Evolutionary conservation across 192 early-diverging fungal genomes (phyloP), one percentile per base, ranked within the genome.

Genomic region (Thamnidium elegans): DNA sequence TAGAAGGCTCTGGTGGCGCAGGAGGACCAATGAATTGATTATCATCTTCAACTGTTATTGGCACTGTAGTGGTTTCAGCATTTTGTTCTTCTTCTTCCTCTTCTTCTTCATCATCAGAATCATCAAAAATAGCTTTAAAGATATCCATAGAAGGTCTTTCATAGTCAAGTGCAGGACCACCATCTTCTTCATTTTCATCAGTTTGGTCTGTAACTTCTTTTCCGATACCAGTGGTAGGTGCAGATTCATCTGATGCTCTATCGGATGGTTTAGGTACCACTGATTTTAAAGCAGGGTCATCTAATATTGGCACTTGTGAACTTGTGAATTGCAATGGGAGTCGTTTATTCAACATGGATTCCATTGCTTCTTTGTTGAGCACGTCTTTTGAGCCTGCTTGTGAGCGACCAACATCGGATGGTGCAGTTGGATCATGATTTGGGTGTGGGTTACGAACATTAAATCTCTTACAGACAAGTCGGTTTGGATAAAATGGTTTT

Each of bases 91-190:
- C 55, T 0, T 87, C 79, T 32, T 78, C 87, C 1, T 73, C 74
- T 26, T 90, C 90, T 2, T 79, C 78, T 50, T 90, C 85, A 2
- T 79, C 82, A 44, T 84, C 80, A 13, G 74, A 79, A 4, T 80
- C 69, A 51, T 78, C 83, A 75, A 93, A 93, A 47, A 93, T 93
- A 5, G 89, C 87, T 71, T 91, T 91, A 62, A 93, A 93, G 1
- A 93, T 83, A 73, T 93, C 92, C 86, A 93, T 91, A 2, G 90
- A 68, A 3, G 91, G 90, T 52, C 90, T 74, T 50, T 83, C 83
- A 50, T 70, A 68, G 21, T 79, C 58, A 8, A 67, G 31, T 8
- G 39, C 60, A 10, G 46, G 34, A 36, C 53, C 46, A 48, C 53
- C n/a, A n/a, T n/a, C 46, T 47, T 65, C 59, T 14, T 55, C 47